Conservation (phyloP, 2,329 filamentous ascomycete genomes). For the Fusarium bulbicola region DNA sequence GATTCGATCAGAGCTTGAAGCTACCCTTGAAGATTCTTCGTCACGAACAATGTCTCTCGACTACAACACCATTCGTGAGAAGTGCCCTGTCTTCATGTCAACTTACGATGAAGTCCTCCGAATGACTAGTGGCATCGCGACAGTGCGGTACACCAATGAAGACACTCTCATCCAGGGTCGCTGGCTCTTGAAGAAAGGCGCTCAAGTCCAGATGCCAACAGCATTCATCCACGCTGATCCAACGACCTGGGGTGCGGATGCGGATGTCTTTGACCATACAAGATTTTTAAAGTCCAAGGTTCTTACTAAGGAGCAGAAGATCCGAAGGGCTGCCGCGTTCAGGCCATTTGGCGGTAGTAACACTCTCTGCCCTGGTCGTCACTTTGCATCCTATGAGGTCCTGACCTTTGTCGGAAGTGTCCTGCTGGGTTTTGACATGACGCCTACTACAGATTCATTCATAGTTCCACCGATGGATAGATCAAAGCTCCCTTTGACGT, state of each 20-base stretch:
- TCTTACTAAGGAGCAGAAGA: conserved; percentile 23
- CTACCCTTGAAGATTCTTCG: neutral
- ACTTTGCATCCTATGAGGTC: conserved; percentile 31
- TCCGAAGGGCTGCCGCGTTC: conserved; percentile 22
- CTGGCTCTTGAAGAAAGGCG: conserved; percentile 32
- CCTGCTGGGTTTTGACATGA: conserved; percentile 23
- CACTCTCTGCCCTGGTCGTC: conserved; percentile 28
- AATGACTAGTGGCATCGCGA: conserved; percentile 32
- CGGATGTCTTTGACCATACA: conserved; percentile 30
- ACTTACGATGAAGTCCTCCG: conserved; percentile 30
- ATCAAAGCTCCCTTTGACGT: conserved; percentile 30
- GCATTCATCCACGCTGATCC: conserved; percentile 34
- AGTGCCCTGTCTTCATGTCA: conserved; percentile 27
- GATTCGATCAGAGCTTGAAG: conserved; percentile 18
- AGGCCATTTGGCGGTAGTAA: conserved; percentile 33
- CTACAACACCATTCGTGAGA: conserved; percentile 14
- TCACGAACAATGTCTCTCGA: neutral
- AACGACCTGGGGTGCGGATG: conserved; percentile 23
- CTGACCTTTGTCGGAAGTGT: conserved; percentile 27
- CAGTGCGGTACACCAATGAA: conserved; percentile 33
- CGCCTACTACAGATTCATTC: conserved; percentile 4
- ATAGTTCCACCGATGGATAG: conserved; percentile 24
- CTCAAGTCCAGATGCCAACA: conserved; percentile 36
- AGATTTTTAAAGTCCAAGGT: conserved; percentile 19
- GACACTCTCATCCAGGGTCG: conserved; percentile 20